These are phyloP conservation scores for Torrubiellomyces zombiae DNA, from an alignment of 2,329 filamentous ascomycete species.

Conservation along the genomic window DNA sequence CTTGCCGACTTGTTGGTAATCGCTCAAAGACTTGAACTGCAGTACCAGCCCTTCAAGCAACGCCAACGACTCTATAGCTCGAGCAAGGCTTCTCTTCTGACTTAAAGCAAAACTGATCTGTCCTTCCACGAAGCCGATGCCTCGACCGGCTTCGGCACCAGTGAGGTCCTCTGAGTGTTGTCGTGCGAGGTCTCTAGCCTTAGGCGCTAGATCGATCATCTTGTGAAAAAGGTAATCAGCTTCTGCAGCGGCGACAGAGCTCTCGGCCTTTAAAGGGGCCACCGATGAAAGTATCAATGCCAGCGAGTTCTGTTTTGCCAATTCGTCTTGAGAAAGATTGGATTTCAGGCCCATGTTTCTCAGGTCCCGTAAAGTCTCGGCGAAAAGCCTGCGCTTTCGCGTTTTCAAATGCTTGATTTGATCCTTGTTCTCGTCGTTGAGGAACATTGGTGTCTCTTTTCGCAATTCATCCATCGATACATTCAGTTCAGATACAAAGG, in stretches of 20 bases:
- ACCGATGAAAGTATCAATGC: conserved; percentile 50
- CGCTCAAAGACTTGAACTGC: conserved; percentile 19
- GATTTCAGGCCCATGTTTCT: conserved; percentile 79
- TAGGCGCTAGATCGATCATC: conserved; percentile 55
- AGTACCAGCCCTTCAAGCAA: conserved; percentile 21
- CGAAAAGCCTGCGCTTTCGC: conserved; percentile 77
- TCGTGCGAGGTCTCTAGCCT: conserved; percentile 46
- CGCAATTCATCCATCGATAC: conserved; percentile 56
- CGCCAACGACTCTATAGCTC: conserved; percentile 19
- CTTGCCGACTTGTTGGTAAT: conserved; percentile 8
- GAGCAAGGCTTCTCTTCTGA: conserved; percentile 37
- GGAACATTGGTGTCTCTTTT: conserved; percentile 63
- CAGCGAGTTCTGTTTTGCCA: conserved; percentile 57
- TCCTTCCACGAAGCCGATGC: conserved; percentile 75
- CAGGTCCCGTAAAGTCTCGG: conserved; percentile 69
- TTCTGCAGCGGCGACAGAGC: conserved; percentile 10
- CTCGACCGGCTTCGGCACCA: conserved; percentile 59
- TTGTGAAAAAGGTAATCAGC: conserved; percentile 66
- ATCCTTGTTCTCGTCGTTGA: conserved; percentile 77
- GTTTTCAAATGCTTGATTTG: conserved; percentile 77
- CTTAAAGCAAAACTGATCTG: conserved; percentile 49
- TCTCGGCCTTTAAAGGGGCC: conserved; percentile 19
- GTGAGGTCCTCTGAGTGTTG: conserved; percentile 78
- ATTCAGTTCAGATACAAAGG: conserved; percentile 53
- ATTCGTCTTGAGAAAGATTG: conserved; percentile 58